Conservation (phyloP, 2,329 filamentous ascomycete genomes). For the Fusarium sp. region DNA sequence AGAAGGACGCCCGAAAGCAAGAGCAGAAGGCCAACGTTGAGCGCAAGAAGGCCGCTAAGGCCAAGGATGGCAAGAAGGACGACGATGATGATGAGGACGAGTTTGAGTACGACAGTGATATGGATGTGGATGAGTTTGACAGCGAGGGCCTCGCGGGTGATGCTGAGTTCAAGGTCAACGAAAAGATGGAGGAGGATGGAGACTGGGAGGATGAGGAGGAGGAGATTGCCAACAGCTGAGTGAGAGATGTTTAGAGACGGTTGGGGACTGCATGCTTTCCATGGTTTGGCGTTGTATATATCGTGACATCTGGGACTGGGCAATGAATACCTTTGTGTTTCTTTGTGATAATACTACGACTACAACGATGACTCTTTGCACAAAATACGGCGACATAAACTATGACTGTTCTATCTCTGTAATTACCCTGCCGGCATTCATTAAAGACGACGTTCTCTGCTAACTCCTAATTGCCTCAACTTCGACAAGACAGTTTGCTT, state of each 20-base stretch:
- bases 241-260: conserved; percentile 16
- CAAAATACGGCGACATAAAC: not conserved
- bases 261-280: conserved; percentile 30
- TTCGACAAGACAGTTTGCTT: not conserved
- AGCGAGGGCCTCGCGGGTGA: conserved; percentile 65
- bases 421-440: not conserved
- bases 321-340: conserved; percentile 45
- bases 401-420: not conserved
- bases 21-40: conserved; percentile 93
- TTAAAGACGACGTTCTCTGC: not conserved
- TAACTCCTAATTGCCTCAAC: not conserved
- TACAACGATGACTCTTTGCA: not conserved
- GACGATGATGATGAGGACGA: conserved; percentile 56
- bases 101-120: conserved; percentile 59
- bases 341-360: conserved; percentile 7
- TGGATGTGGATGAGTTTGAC: conserved; percentile 64
- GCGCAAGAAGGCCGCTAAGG: conserved; percentile 74
- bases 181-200: conserved; percentile 62
- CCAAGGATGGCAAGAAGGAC: conserved; percentile 56
- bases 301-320: conserved; percentile 39
- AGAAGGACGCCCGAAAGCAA: conserved; percentile 85
- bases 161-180: conserved; percentile 63
- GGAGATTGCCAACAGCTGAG: conserved; percentile 53
- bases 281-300: conserved; percentile 45
- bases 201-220: conserved; percentile 67